Evolutionary conservation across 2,329 filamentous ascomycete genomes (phyloP), one percentile per base, ranked within the genome.

Genomic region (Tympanopsis confertula): DNA sequence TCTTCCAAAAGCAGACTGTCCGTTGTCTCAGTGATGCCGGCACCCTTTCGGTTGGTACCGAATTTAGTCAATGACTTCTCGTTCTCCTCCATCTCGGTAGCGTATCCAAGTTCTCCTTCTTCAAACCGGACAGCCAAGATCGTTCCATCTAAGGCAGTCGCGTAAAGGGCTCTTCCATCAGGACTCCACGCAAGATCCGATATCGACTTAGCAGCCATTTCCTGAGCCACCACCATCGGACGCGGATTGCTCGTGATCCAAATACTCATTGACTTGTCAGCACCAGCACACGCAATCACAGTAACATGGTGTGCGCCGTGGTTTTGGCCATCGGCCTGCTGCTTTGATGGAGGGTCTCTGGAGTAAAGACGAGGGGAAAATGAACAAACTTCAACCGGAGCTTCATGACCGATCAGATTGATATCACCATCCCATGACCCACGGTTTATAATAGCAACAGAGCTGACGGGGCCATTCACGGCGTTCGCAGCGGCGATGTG

Each of bases 231-330:
- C 15, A 95, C 80, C 15, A 96, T 80, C 0, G 91, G 91, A 17
- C 91, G 70, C 1, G 91, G 88, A 18, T 86, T 94, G 52, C 87
- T 94, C 1, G 93, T 98, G 49, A 95, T 96, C 91, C 91, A 98
- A 26, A 98, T 82, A 51, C 86, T 95, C 30, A 98, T 62, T 2
- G 88, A 91, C 59, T 95, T 96, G 56, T 98, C 91, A 51, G 94
- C 91, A 3, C 91, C 93, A 4, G 89, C 91, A 44, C 89, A 96
- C 5, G 93, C 91, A 48, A 98, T 93, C 1, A 98, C 89, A 0
- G 89, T 96, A 3, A 95, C 86, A 50, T 51, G 62, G 47, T 44
- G 64, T 20, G 61, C 58, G 5, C 66, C 60, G 20, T 55, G n/a
- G 7, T 17, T 17, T 33, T 33, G 30, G n/a, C n/a, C n/a, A 17